phyloP scores from a whole-genome alignment of 768 basidiomycete genomes.

The Mycena maculata region DNA sequence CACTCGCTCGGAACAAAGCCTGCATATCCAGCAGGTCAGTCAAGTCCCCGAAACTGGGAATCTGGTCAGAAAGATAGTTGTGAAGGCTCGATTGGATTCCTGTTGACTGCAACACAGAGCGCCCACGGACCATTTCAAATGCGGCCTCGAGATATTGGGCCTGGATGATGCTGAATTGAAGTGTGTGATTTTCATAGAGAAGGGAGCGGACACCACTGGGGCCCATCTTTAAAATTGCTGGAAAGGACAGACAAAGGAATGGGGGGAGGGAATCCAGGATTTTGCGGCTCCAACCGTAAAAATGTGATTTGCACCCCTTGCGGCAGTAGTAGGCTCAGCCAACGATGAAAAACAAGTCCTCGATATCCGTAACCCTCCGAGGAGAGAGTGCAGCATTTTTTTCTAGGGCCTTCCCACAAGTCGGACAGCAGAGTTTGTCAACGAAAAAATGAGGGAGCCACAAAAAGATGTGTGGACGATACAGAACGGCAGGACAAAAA shows the following conservation, averaged over 20 bases:
- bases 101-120: no score
- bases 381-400: conserved; percentile 36
- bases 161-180: conserved; percentile 31
- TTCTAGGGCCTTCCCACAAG: conserved; percentile 23
- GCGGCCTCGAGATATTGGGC: conserved; percentile 37
- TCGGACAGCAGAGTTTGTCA: neutral
- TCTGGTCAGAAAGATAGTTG: conserved; percentile 1
- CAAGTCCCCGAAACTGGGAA: conserved; percentile 35
- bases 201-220: conserved; percentile 34
- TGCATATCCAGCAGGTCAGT: conserved; percentile 25
- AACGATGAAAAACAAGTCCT: conserved; percentile 39
- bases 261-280: conserved; percentile 34
- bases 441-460: conserved; percentile 8
- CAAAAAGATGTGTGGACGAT: neutral
- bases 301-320: conserved; percentile 31
- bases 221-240: conserved; percentile 39
- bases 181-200: conserved; percentile 37
- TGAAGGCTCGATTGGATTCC: neutral
- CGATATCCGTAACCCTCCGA: conserved; percentile 35
- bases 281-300: conserved; percentile 30
- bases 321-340: conserved; percentile 41
- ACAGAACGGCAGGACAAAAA: neutral
- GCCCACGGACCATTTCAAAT: neutral
- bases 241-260: conserved; percentile 34
- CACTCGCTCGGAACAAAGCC: conserved; percentile 39